A percentile compares a stretch with the other conserved stretches of the same genome.
phyloP scores from a whole-genome alignment of 2,329 filamentous ascomycete genomes.

The Penicillium concentricum region DNA sequence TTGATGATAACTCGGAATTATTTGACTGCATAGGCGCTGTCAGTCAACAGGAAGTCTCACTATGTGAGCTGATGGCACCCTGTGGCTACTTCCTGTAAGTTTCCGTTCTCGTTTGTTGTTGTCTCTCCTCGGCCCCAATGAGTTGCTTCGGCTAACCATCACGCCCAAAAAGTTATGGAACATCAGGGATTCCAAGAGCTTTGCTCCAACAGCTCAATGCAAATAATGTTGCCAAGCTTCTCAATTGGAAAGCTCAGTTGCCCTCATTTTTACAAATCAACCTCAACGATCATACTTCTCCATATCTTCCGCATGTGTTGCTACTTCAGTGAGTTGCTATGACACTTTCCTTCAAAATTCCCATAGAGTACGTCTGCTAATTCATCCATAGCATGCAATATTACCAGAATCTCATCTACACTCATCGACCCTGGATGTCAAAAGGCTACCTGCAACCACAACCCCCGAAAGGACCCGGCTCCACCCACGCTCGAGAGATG shows the following conservation, averaged over 20 bases:
- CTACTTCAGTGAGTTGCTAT: slow-evolving; percentile 25
- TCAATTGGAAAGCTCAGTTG: slow-evolving; percentile 29
- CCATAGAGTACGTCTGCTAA: background rate
- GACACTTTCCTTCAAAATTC: background rate
- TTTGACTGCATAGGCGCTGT: slow-evolving; percentile 5
- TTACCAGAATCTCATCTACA: slow-evolving; percentile 35
- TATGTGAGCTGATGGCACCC: slow-evolving; percentile 35
- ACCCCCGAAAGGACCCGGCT: slow-evolving; percentile 22
- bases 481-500: slow-evolving; percentile 15
- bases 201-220: slow-evolving; percentile 26
- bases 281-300: slow-evolving; percentile 18
- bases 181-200: slow-evolving; percentile 19
- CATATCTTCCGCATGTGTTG: slow-evolving; percentile 30
- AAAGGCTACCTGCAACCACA: slow-evolving; percentile 30
- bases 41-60: slow-evolving; percentile 19
- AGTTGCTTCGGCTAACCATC: background rate
- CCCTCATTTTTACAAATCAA: slow-evolving; percentile 24
- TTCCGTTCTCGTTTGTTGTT: background rate
- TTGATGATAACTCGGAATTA: background rate
- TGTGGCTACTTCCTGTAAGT: slow-evolving; percentile 30
- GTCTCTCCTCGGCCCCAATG: too few species aligned
- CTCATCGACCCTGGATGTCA: slow-evolving; percentile 39
- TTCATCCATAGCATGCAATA: slow-evolving; percentile 30
- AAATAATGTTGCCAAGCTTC: slow-evolving; percentile 16
- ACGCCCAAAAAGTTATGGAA: slow-evolving; percentile 7